Evolutionary conservation across 169 alveolate species (phyloP), one percentile per base, ranked within the genome.

Genomic region (Babesia gibsoni): DNA sequence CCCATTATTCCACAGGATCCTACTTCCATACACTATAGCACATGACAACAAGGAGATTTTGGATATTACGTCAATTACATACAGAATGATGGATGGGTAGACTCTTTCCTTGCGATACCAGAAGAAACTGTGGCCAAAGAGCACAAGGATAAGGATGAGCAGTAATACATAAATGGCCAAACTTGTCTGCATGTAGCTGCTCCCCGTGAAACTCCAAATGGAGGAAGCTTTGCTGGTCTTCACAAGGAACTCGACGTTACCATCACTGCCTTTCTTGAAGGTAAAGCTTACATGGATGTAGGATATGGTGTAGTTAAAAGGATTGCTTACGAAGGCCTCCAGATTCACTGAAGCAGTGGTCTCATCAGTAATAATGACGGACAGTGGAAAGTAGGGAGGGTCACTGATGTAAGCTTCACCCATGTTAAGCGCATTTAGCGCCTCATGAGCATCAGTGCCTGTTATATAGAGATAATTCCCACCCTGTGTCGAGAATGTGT

Each of bases 351-450:
- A 37, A 39, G 88, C 64, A 37, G 75, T 79, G 37, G 52, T 52
- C 46, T 56, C 52, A 39, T 83, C 84, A 45, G 92, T 68, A 41
- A 88, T 43, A 22, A 88, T 79, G 52, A 84, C 42, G 45, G 72
- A 68, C 49, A 88, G 79, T 23, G 89, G 84, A 81, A 79, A 88
- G 46, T 88, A 83, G 29, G 92, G 92, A 29, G 68, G 48, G 25
- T 32, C 42, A 6, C 36, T 25, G 23, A 74, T 25, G 25, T 88
- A 88, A 14, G 33, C 43, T 36, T 56, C 30, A 52, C 79, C 83
- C 64, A 78, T 84, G 83, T 74, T 73, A 18, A 88, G 67, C 23
- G 68, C 29, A n/a, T 67, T 48, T 56, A 80, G 39, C 1, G 79
- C 66, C 41, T 48, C 87, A 32, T 83, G 73, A n/a, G 74, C 35